These are phyloP conservation scores for Rhizomucor pusillus DNA, from an alignment of 371 early-diverging fungal genomes.

Conservation along the genomic window DNA sequence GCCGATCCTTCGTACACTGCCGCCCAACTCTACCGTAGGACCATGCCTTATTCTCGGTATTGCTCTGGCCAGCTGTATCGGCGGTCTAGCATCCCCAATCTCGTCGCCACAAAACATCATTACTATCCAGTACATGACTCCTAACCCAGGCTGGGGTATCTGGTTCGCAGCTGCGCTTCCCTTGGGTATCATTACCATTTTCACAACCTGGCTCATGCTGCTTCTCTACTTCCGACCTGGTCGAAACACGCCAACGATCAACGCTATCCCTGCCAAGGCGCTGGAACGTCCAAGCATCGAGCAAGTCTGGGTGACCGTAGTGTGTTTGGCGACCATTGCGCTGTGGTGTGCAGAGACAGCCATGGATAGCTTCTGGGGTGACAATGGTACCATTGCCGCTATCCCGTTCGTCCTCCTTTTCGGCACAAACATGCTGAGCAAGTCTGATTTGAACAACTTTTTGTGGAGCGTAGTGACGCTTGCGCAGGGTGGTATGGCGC, in stretches of 20 bases:
- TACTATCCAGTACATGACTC: conserved; percentile 81
- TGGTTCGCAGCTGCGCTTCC: conserved; percentile 83
- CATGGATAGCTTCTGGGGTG: conserved; percentile 73
- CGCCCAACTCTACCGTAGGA: conserved; percentile 45
- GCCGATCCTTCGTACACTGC: conserved; percentile 72
- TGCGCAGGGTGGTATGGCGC: conserved; percentile 92
- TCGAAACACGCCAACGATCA: conserved; percentile 17
- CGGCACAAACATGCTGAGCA: conserved; percentile 83
- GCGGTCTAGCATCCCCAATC: conserved; percentile 95
- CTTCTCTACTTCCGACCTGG: conserved; percentile 64
- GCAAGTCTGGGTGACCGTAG: conserved; percentile 55
- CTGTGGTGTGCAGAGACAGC: conserved; percentile 86
- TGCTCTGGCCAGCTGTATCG: conserved; percentile 91
- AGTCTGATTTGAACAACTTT: conserved; percentile 92
- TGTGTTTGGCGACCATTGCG: conserved; percentile 66
- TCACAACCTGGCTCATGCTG: conserved; percentile 79
- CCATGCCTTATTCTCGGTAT: conserved; percentile 90
- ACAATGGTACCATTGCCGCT: conserved; percentile 90
- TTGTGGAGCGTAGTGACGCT: conserved; percentile 84
- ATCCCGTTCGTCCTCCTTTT: conserved; percentile 89
- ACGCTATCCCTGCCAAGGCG: conserved; percentile 48
- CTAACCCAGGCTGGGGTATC: conserved; percentile 79
- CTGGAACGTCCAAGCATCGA: conserved; percentile 12
- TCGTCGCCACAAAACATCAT: conserved; percentile 93
- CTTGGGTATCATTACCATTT: conserved; percentile 61